Percentiles rank a stretch among this genome's conserved stretches.
These are phyloP conservation scores for Typha latifolia DNA, from an alignment of 176 grass and related monocot species.

Conservation along the genomic window DNA sequence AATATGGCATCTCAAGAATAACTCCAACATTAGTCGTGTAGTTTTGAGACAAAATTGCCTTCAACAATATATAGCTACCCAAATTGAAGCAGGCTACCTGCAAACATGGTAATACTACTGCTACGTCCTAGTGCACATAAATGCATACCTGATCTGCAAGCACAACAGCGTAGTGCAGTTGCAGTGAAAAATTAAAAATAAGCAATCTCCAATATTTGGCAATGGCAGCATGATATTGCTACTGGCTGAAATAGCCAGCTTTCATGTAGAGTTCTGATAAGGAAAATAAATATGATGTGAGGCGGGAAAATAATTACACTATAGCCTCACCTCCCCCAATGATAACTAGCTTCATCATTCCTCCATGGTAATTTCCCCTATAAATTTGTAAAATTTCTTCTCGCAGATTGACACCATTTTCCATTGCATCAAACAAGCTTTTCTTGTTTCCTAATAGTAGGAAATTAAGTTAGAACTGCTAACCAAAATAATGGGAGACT, in stretches of 20 bases:
- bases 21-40: too few relatives aligned
- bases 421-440: constrained; percentile 79
- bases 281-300: too few relatives aligned
- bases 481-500: background rate
- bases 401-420: constrained; percentile 71
- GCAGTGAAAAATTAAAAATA: background rate
- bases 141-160: too few relatives aligned
- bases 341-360: constrained; percentile 82
- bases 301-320: background rate
- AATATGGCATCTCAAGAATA: background rate
- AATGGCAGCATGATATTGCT: too few relatives aligned
- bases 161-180: too few relatives aligned
- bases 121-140: too few relatives aligned
- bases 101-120: too few relatives aligned
- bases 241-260: background rate
- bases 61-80: too few relatives aligned
- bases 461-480: background rate
- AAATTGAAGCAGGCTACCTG: too few relatives aligned
- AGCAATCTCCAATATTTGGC: background rate
- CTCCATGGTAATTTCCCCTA: constrained; percentile 63
- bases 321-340: constrained; percentile 74
- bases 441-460: constrained; percentile 80
- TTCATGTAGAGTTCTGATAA: too few relatives aligned
- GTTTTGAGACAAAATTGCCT: too few relatives aligned
- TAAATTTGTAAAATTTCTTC: constrained; percentile 92